phyloP scores from a whole-genome alignment of 345 rosid species.

The Kandelia obovata region DNA sequence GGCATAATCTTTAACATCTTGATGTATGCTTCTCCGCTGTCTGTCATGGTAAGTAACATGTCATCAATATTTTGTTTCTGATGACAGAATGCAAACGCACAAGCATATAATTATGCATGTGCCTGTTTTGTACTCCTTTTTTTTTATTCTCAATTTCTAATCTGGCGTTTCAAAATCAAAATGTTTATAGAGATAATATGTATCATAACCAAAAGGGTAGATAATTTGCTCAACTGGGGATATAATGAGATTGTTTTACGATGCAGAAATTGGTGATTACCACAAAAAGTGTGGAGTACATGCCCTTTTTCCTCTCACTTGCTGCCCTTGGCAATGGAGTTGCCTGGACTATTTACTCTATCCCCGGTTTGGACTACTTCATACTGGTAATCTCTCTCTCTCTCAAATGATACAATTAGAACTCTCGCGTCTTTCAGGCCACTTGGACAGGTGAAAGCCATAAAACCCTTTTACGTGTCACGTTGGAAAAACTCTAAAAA shows the following conservation, averaged over 20 bases:
- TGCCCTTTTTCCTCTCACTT: constrained; percentile 77
- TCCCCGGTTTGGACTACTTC: constrained; percentile 66
- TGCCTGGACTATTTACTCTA: constrained; percentile 67
- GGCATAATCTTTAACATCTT: constrained; percentile 57
- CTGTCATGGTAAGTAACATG: constrained; percentile 61
- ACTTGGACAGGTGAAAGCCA: too few species aligned
- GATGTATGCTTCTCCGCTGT: constrained; percentile 89
- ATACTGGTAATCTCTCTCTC: constrained; percentile 43
- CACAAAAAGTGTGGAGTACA: constrained; percentile 83
- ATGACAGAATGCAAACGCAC: too few species aligned
- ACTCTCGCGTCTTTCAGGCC: too few species aligned
- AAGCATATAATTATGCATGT: too few species aligned
- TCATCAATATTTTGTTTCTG: neutral
- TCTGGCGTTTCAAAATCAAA: too few species aligned
- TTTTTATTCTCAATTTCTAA: too few species aligned
- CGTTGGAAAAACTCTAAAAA: too few species aligned
- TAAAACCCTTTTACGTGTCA: too few species aligned
- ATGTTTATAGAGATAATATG: too few species aligned
- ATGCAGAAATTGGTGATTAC: constrained; percentile 73
- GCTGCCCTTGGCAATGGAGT: constrained; percentile 61
- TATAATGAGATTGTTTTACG: neutral
- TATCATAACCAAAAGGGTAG: too few species aligned
- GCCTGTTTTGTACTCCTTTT: too few species aligned
- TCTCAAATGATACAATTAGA: neutral
- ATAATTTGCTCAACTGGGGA: too few species aligned